Evolutionary conservation across 768 basidiomycete species (phyloP), one percentile per base, ranked within the genome.

Genomic region (Serendipita indica): DNA sequence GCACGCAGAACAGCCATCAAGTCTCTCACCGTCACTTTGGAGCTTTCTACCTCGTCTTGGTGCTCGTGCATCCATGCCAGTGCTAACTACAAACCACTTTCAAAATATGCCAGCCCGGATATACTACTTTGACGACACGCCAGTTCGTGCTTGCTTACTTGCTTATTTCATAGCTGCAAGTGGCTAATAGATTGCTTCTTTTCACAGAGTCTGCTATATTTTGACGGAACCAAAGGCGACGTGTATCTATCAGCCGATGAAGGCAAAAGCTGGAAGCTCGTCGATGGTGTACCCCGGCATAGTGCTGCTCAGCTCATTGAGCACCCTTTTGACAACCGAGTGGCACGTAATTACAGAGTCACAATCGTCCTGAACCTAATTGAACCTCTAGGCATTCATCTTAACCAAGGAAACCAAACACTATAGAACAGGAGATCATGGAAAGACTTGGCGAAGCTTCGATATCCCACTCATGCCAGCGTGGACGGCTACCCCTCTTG

Each of bases 41-140:
- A 32, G 22, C 49, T 27, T 54, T 10, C 22, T 30, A 22, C 22
- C 49, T n/a, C 16, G n/a, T n/a, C 7, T 54, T 25, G 49, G 22
- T n/a, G 49, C 30, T 16, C 49, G 30, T 10, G 49, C 3, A n/a
- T 27, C 49, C 16, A 6, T 6, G 18, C 72, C 71, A n/a, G 61
- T 65, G 56, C 67, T 70, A 3, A 62, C 65, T 3, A 58, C 68
- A 20, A 72, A 67, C 4, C 60, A 68, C 6, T 88, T 94, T 69
- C 65, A 78, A 49, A 86, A 86, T 68, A 72, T 87, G 33, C 90
- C 91, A 6, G 78, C 78, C 12, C 76, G 78, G 64, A 67, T 94
- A 57, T 87, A 86, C 73, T 97, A 91, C 76, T 96, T 98, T 71
- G 88, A 97, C 62, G 94, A 96, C 71, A 84, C 89, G 4, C 70